Base-by-base conservation (phyloP, 768 basidiomycete genomes). In the Mycena chlorophos region DNA sequence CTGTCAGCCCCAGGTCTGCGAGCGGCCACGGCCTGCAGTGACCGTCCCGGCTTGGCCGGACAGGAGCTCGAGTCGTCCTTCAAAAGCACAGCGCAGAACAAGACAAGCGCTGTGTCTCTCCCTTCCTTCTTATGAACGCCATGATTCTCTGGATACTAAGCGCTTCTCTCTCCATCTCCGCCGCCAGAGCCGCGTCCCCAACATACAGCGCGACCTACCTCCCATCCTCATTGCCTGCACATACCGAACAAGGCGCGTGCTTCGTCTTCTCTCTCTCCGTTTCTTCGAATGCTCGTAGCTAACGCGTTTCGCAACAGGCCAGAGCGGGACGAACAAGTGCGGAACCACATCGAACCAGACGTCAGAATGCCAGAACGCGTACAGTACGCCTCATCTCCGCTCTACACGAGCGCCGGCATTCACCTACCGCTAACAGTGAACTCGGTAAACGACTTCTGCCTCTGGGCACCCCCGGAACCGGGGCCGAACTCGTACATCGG, bases 321-420 rank as follows among this genome's bases (percentile, higher is more conserved):
- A 87, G 68, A 54, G 75, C 6, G 86, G 84, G 16, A 84, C 84
- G 14, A 86, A 89, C 67, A 71, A 78, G 53, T 93, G 90, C 67
- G 85, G 85, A 8, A 76, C 79, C 3, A 71, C 67, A 17, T 68
- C 74, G 48, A 81, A 75, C 66, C 85, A 84, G 68, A 75, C 71
- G 3, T 86, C 85, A 3, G 68, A 70, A 53, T 92, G 89, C 70
- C 90, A 91, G 64, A 84, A 84, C 59, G 80, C 78, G 10, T 85
- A 80, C 65, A 57, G 86, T 84, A 66, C 58, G 82, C 68, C 19
- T 39, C 31, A 34, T 37, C 8, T 23, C 16, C 40, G 10, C 16
- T 43, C 22, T 20, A 43, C 10, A 8, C 16, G 10, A 43, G n/a
- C 12, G 20, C 34, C 56, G 48, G 30, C 48, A 31, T 20, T 54